A percentile compares a stretch with the other conserved stretches of the same genome.
These are phyloP conservation scores for Skeletonema tropicum DNA, from an alignment of 108 stramenopile genomes.

Conservation along the genomic window DNA sequence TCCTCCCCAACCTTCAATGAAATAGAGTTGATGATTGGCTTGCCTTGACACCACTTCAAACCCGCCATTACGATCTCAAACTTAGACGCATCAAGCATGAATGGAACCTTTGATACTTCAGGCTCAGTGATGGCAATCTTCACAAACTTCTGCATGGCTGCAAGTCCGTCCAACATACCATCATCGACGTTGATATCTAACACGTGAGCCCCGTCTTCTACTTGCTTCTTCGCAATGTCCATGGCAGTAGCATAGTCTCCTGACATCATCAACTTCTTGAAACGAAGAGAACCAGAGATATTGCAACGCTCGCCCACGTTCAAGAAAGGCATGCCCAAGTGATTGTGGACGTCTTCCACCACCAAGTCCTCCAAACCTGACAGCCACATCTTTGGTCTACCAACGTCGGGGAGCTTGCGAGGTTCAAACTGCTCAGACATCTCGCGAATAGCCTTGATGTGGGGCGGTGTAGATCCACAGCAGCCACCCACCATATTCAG, in stretches of 20 bases:
- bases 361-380: conserved; percentile 94
- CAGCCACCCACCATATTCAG: conserved; percentile 99
- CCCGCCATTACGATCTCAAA: conserved; percentile 97
- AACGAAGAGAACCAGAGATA: conserved; percentile 92
- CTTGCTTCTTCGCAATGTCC: conserved; percentile 98
- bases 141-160: conserved; percentile 99
- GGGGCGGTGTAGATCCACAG: conserved; percentile 97
- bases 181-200: conserved; percentile 99
- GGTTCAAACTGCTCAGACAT: conserved; percentile 67
- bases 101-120: conserved; percentile 95
- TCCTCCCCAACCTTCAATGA: conserved; percentile 98
- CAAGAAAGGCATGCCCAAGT: conserved; percentile 92
- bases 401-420: conserved; percentile 81
- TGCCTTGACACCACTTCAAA: conserved; percentile 97
- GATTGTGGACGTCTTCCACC: conserved; percentile 93
- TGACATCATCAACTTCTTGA: conserved; percentile 97
- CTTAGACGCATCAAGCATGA: conserved; percentile 99
- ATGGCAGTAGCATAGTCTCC: conserved; percentile 95
- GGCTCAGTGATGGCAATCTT: conserved; percentile 99
- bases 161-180: conserved; percentile 96
- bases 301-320: conserved; percentile 98
- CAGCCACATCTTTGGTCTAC: conserved; percentile 95
- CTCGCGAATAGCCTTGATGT: conserved; percentile 92
- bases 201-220: conserved; percentile 98
- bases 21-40: conserved; percentile 97